Evolutionary conservation across 202 grass and related monocot genomes (phyloP).

Genomic region (Saccharum hybrid): DNA sequence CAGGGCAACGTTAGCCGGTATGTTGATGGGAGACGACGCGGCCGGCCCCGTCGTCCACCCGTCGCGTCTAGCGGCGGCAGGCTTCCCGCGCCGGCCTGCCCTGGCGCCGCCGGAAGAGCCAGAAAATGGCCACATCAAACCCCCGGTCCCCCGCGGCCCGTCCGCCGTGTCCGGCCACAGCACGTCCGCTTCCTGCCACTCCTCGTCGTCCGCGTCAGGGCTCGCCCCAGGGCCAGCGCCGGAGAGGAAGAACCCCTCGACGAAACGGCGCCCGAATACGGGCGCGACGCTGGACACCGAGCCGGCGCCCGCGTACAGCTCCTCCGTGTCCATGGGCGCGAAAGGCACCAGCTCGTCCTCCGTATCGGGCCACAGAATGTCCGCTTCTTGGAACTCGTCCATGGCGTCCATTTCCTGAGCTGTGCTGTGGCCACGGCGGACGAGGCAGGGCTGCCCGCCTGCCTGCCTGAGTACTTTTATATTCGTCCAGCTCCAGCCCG

Average conservation of each 20-base stretch:
- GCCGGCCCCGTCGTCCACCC: constrained; percentile 19
- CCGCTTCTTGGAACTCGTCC: constrained; percentile 77
- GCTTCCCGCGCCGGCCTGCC: constrained; percentile 2
- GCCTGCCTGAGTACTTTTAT: not conserved
- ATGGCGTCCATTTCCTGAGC: constrained; percentile 32
- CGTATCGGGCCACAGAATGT: constrained; percentile 70
- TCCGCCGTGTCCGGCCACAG: constrained; percentile 42
- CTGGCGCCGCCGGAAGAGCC: not conserved
- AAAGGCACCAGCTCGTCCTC: not conserved
- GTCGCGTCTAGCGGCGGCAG: not conserved
- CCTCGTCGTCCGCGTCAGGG: not conserved
- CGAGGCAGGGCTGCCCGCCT: not conserved
- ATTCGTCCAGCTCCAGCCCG: not conserved
- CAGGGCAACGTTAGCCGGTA: constrained; percentile 13
- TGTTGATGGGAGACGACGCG: constrained; percentile 47
- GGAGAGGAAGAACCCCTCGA: not conserved
- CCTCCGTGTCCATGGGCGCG: not conserved
- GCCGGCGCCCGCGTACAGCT: not conserved
- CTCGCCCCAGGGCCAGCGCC: not conserved
- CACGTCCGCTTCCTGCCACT: constrained; percentile 53
- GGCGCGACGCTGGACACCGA: not conserved
- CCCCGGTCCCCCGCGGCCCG: not conserved
- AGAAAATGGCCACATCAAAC: not conserved
- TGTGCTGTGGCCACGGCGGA: not conserved
- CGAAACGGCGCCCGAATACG: not conserved